Evolutionary conservation across 805 yeast genomes (phyloP).

Genomic region (Zygosaccharomyces pseudorouxii): DNA sequence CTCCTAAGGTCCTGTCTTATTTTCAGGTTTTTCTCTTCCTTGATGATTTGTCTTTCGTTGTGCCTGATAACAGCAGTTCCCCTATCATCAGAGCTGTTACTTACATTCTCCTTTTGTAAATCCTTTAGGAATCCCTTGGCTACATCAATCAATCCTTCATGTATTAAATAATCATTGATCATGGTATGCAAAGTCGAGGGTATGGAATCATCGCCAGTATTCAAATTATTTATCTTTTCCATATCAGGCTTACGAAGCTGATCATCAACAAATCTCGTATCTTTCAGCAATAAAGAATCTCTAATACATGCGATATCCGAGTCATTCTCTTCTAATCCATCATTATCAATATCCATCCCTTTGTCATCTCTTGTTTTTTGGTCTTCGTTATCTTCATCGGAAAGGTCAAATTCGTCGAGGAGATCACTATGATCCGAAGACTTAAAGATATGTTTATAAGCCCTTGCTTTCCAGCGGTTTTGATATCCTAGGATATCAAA

Average conservation of each 20-base stretch:
- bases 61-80: constrained; percentile 24
- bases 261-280: constrained; percentile 22
- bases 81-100: constrained; percentile 15
- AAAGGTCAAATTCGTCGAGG: constrained; percentile 12
- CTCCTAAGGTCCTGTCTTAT: constrained; percentile 45
- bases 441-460: constrained; percentile 32
- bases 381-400: constrained; percentile 13
- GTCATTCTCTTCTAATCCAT: constrained; percentile 27
- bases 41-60: constrained; percentile 30
- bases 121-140: constrained; percentile 50
- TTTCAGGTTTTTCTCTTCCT: constrained; percentile 36
- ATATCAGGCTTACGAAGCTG: constrained; percentile 23
- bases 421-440: constrained; percentile 11
- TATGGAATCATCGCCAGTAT: constrained; percentile 27
- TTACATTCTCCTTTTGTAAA: constrained; percentile 31
- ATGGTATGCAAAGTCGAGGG: constrained; percentile 27
- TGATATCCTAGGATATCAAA: constrained; percentile 58
- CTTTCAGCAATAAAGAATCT: constrained; percentile 15
- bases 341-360: constrained; percentile 31
- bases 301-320: constrained; percentile 10
- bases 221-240: constrained; percentile 22
- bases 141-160: constrained; percentile 53
- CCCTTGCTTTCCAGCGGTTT: constrained; percentile 39
- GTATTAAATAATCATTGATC: constrained; percentile 46
- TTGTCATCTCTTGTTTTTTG: constrained; percentile 15